Base-by-base conservation (phyloP, 345 rosid genomes). In the Syzygium jambos region DNA sequence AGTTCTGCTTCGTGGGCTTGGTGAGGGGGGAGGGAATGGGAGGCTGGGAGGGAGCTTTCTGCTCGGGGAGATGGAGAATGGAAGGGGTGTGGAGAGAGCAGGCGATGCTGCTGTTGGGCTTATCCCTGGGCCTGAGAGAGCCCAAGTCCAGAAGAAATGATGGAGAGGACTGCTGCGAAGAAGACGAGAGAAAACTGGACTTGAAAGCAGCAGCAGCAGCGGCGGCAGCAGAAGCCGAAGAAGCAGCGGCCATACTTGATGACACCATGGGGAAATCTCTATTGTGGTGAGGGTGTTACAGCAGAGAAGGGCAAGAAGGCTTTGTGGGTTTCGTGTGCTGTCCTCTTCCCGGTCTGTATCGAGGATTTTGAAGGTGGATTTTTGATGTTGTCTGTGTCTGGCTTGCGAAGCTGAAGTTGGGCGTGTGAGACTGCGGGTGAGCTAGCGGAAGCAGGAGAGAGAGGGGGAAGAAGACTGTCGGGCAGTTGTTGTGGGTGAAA, bases 1-100 rank as follows among this genome's bases (percentile, higher is more conserved):
- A 41, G 59, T 80, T 88, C 49, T 83, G 89, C 13, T 90, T 90
- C 15, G 63, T 90, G 3, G 88, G 87, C 21, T 11, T 55, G 19
- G 46, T 49, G 85, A 17, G 15, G 59, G 52, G 87, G 11, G 86
- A 68, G 25, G 84, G 84, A 41, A 51, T 85, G 51, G 51, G 91
- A 87, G n/a, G 92, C 91, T 11, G 86, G 55, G 12, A 92, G 90
- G 84, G 89, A 87, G 56, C 61, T 51, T 7, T 89, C 49, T 89
- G 90, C 4, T 94, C 92, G 11, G 95, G 98, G 94, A 92, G 93
- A 87, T 91, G 92, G 11, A 93, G 90, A 14, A 94, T 89, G 49
- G 98, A 86, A 21, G 96, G 95, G 34, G 98, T 85, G 85, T 93
- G 93, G 34, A 93, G 86, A 65, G 95, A 92, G 51, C 89, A 90